These are phyloP conservation scores for Xerocomus cyaneibrunnescens DNA, from an alignment of 1,284 basidiomycete genomes.

Conservation along the genomic window DNA sequence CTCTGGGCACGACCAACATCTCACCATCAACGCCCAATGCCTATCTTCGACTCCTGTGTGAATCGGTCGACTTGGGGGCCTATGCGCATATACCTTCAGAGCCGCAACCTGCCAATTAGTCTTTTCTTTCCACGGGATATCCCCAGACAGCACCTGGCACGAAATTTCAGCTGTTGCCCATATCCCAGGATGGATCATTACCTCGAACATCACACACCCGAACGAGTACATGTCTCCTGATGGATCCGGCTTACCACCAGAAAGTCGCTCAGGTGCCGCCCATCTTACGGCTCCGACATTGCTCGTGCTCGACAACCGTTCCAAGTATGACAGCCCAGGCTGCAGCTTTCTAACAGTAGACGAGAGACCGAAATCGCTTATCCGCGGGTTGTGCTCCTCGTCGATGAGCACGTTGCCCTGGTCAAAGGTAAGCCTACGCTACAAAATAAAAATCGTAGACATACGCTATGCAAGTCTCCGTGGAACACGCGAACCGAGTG, in stretches of 20 bases:
- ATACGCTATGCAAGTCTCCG: slow-evolving; percentile 9
- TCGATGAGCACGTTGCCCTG: slow-evolving; percentile 14
- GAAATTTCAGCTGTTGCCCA: not conserved
- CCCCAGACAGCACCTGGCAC: slow-evolving; percentile 8
- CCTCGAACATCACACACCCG: slow-evolving; percentile 13
- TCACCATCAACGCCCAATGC: slow-evolving; percentile 6
- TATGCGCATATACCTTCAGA: slow-evolving; percentile 1
- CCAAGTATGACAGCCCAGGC: slow-evolving; percentile 5
- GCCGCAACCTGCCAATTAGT: not conserved
- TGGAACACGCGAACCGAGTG: slow-evolving; percentile 10
- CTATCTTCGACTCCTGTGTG: not conserved
- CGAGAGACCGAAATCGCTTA: slow-evolving; percentile 12
- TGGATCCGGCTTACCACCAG: not conserved
- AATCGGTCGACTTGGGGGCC: not conserved
- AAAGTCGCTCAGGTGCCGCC: slow-evolving; percentile 10
- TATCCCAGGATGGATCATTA: not conserved
- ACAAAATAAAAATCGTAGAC: not conserved
- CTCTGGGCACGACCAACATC: slow-evolving; percentile 3
- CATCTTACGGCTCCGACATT: slow-evolving; percentile 1
- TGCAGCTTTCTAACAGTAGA: slow-evolving; percentile 1
- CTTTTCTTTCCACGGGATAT: slow-evolving; percentile 12
- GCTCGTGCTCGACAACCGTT: not conserved
- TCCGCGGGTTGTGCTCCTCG: not conserved
- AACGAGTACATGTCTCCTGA: slow-evolving; percentile 12
- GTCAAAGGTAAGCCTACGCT: no score